Evolutionary conservation across 208 protist genomes (phyloP), one percentile per base, ranked within the genome.

Genomic region (Crithidia mellificae): DNA sequence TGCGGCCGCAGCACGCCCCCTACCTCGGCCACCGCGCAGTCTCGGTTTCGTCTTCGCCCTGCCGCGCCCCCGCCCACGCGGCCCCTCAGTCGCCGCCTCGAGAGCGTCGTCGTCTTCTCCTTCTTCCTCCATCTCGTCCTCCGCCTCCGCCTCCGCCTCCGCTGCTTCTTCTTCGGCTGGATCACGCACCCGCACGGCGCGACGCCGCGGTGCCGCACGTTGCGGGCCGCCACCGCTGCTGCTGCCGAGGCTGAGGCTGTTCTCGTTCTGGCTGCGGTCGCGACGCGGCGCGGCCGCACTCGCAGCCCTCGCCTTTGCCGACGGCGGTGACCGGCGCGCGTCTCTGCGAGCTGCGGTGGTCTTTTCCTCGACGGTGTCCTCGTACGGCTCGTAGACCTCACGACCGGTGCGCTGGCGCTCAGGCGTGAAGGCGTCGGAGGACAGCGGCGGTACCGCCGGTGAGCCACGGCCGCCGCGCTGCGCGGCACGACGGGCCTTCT

Each of bases 311-410:
- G 7, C 27, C 17, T 36, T 54, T 3, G 27, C 50, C 6, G 27
- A 36, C 27, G n/a, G 50, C 27, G 50, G 27, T 20, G 27, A 36
- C 50, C 0, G 19, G 8, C 30, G 14, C 1, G 20, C 57, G 2
- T 43, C 43, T 27, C 17, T 34, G 41, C 19, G 39, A 22, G 41
- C n/a, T 51, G 29, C 20, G 25, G 17, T 24, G 41, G 6, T 17
- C 17, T 27, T 36, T 6, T 50, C 56, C 17, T 8, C 8, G 2
- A 14, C 22, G 20, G 46, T 27, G 29, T 38, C 25, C 1, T 68
- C 56, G 50, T 65, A 72, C 24, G 57, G 74, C 55, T 65, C 54
- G 67, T 65, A 38, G 20, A 41, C 2, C 44, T 63, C 57, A 6
- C 57, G 57, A 12, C 56, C 41, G 4, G 32, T 63, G 38, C 56